Conservation (phyloP, 164 flowering plant species). For the Warburgia ugandensis region DNA sequence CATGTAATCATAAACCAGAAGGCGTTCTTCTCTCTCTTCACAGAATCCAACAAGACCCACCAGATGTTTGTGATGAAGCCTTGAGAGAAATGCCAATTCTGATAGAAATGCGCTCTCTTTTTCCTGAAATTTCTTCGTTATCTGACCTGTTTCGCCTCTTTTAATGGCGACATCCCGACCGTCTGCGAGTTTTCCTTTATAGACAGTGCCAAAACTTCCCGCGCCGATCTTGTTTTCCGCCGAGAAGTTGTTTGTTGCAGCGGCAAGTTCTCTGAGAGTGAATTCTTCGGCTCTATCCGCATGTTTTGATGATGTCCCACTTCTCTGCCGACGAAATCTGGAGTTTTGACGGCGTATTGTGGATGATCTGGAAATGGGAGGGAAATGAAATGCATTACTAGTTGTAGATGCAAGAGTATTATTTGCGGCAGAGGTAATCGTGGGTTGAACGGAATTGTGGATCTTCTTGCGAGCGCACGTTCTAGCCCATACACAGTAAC, state of each 20-base stretch:
- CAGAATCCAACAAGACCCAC: conserved; percentile 87
- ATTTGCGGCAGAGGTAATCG: conserved; percentile 42
- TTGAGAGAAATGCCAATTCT: conserved; percentile 73
- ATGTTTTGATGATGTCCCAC: conserved; percentile 88
- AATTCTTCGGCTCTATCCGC: conserved; percentile 77
- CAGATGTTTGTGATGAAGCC: conserved; percentile 91
- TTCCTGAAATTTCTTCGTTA: conserved; percentile 56
- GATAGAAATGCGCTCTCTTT: conserved; percentile 91
- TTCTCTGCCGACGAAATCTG: conserved; percentile 71
- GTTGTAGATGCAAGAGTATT: too few relatives aligned
- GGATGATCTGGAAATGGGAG: too few relatives aligned
- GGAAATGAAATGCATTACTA: too few relatives aligned
- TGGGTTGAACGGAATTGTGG: conserved; percentile 92
- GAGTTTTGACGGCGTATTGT: conserved; percentile 74
- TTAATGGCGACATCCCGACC: conserved; percentile 94
- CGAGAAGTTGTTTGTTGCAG: conserved; percentile 65
- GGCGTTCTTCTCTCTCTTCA: conserved; percentile 76
- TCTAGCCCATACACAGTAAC: conserved; percentile 76
- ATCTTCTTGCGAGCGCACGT: conserved; percentile 64
- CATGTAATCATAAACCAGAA: conserved; percentile 90
- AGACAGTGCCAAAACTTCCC: conserved; percentile 91
- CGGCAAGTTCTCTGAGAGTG: conserved; percentile 52
- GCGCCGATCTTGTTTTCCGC: conserved; percentile 76
- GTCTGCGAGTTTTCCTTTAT: conserved; percentile 47
- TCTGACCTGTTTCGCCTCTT: conserved; percentile 55